Evolutionary conservation across 192 early-diverging fungal species (phyloP), one percentile per base, ranked within the genome.

Genomic region (Coemansia sp.): DNA sequence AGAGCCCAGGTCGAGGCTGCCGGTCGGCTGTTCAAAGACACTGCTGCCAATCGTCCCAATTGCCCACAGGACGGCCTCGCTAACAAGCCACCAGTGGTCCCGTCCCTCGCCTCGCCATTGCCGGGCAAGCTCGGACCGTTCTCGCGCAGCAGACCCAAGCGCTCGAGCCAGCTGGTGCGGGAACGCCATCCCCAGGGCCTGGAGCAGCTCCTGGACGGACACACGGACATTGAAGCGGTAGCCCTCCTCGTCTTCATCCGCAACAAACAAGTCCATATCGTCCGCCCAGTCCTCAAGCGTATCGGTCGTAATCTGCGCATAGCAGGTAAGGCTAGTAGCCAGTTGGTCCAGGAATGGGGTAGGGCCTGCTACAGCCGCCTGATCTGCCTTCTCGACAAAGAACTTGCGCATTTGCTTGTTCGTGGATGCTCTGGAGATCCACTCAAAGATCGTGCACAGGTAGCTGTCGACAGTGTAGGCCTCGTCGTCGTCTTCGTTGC

Each of bases 241-340:
- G 1, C 83, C 84, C 42, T 91, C 90, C 37, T 94, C 91, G 37
- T 94, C 90, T 39, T 91, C 89, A 44, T 96, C 93, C 16, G 87
- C 87, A 23, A 96, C 83, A 55, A 83, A 94, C 57, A 92, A 81
- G 47, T 92, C 89, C 38, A 89, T 80, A 55, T 96, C 91, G 25
- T 77, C 64, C 5, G 74, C 64, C 93, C 93, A 96, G 34, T 78
- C 79, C n/a, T 87, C 85, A 2, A 82, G 60, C 69, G 75, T 78
- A 28, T 87, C 87, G 23, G 80, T 69, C 2, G 89, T 90, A 55
- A 96, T 90, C 50, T 90, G 89, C 66, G 85, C 78, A 47, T 87
- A 91, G 23, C 72, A 67, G 30, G 93, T 52, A 10, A 78, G 60
- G 10, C 76, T 74, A 51, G 67, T 74, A 13, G 82, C 55, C 22